phyloP scores from a whole-genome alignment of 2,329 filamentous ascomycete species.

The Cladophialophora bantiana region DNA sequence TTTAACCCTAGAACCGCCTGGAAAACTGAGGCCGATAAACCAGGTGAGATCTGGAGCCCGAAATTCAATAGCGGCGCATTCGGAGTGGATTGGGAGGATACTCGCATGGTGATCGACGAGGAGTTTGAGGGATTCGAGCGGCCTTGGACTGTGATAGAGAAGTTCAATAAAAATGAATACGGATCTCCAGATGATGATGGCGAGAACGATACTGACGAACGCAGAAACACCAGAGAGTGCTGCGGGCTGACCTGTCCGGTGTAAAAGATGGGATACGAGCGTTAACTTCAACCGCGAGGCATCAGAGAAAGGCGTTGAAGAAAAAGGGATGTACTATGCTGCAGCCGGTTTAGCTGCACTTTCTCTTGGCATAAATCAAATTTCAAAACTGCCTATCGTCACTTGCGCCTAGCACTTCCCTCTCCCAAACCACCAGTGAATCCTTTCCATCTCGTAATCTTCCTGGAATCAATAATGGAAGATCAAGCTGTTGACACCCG shows the following conservation, averaged over 20 bases:
- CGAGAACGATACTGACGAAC: not conserved
- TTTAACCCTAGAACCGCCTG: conserved; percentile 18
- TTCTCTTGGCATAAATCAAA: conserved; percentile 19
- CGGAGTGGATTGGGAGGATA: conserved; percentile 61
- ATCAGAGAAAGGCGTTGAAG: conserved; percentile 6
- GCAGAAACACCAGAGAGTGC: not conserved
- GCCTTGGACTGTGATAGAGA: conserved; percentile 31
- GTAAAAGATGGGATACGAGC: not conserved
- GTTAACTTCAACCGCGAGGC: not conserved
- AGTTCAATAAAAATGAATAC: not conserved
- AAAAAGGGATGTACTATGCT: conserved; percentile 16
- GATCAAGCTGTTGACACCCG: not conserved
- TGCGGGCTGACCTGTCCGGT: not conserved
- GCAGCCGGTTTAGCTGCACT: conserved; percentile 5
- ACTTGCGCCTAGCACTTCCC: not conserved
- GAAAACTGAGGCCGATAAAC: conserved; percentile 30
- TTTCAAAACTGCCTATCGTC: not conserved
- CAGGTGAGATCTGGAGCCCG: conserved; percentile 56
- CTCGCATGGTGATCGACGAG: conserved; percentile 53
- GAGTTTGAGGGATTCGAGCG: conserved; percentile 33
- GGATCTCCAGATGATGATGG: not conserved
- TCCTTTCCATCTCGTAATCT: not conserved
- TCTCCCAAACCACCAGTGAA: not conserved
- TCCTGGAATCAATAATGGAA: conserved; percentile 12
- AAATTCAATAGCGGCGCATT: conserved; percentile 67